phyloP scores from a whole-genome alignment of 2,329 filamentous ascomycete genomes.

The Bipolaris sorokiniana region DNA sequence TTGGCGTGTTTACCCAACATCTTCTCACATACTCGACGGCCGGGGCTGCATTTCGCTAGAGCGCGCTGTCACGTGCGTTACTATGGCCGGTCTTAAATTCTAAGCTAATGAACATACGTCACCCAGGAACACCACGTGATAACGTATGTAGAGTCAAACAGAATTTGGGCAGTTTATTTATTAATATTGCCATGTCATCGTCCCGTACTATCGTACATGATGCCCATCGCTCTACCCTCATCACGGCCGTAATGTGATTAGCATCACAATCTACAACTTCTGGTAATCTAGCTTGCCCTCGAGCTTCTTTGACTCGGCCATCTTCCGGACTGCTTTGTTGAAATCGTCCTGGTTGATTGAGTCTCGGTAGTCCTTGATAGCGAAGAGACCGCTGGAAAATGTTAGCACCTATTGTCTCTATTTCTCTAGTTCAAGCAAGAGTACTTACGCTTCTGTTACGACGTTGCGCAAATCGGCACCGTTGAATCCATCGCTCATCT shows the following conservation, averaged over 20 bases:
- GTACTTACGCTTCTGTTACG: slow-evolving; percentile 92
- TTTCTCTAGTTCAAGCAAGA: not conserved
- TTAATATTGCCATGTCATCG: slow-evolving; percentile 4
- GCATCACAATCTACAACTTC: slow-evolving; percentile 70
- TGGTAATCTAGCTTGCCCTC: slow-evolving; percentile 98
- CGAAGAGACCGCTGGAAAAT: slow-evolving; percentile 77
- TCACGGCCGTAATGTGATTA: slow-evolving; percentile 16
- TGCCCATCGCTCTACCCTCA: slow-evolving; percentile 19
- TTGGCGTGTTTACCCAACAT: slow-evolving; percentile 1
- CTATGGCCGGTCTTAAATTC: not conserved
- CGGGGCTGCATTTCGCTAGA: slow-evolving; percentile 2
- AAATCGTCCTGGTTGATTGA: slow-evolving; percentile 98
- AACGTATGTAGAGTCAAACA: not conserved
- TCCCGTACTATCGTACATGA: slow-evolving; percentile 14
- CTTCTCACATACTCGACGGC: not conserved
- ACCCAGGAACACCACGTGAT: not conserved
- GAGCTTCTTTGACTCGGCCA: slow-evolving; percentile 96
- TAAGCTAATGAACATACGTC: not conserved
- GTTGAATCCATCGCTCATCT: slow-evolving; percentile 99
- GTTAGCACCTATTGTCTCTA: slow-evolving; percentile 29
- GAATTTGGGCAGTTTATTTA: not conserved
- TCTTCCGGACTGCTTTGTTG: slow-evolving; percentile 98
- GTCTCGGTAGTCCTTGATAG: slow-evolving; percentile 97
- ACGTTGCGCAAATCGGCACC: slow-evolving; percentile 97
- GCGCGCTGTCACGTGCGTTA: slow-evolving; percentile 27